Conservation (phyloP, 352 stramenopile genomes). For the Globisporangium orthogonon region DNA sequence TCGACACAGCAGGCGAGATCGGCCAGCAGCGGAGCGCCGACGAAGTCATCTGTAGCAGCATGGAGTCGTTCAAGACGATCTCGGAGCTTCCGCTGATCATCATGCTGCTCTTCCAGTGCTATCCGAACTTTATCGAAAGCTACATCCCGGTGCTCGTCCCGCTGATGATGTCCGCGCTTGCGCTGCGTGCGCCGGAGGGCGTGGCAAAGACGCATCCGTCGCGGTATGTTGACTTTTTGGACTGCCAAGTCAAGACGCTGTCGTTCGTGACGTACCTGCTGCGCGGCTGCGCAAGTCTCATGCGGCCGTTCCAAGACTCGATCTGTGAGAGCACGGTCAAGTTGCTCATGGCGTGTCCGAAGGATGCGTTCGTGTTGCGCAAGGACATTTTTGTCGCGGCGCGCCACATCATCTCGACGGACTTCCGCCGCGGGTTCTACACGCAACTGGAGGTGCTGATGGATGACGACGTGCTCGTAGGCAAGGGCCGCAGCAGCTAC, state of each 20-base stretch:
- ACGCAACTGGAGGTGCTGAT: conserved; percentile 93
- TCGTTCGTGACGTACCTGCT: conserved; percentile 98
- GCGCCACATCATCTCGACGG: conserved; percentile 95
- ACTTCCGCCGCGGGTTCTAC: conserved; percentile 97
- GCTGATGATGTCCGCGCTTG: conserved; percentile 95
- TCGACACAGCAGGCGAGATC: conserved; percentile 11
- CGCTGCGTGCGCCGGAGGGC: conserved; percentile 69
- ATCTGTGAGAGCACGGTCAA: conserved; percentile 94
- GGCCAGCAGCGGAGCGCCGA: conserved; percentile 14
- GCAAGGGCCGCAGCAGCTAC: conserved; percentile 73
- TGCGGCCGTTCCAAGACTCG: conserved; percentile 93
- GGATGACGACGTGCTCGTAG: conserved; percentile 93
- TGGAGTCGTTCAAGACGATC: conserved; percentile 94
- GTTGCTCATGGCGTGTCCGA: conserved; percentile 92
- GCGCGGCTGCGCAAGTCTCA: conserved; percentile 86
- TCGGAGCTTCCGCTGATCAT: conserved; percentile 97
- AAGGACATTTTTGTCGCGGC: conserved; percentile 97
- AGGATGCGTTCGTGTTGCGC: conserved; percentile 90
- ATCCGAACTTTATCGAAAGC: conserved; percentile 93
- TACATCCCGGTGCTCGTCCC: conserved; percentile 94
- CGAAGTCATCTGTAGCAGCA: conserved; percentile 68
- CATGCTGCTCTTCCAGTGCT: conserved; percentile 98
- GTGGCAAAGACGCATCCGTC: conserved; percentile 49
- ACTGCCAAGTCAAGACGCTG: conserved; percentile 96
- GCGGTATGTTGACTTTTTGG: conserved; percentile 88